Conservation (phyloP, 371 early-diverging fungal species). For the Rhizomucor pusillus region DNA sequence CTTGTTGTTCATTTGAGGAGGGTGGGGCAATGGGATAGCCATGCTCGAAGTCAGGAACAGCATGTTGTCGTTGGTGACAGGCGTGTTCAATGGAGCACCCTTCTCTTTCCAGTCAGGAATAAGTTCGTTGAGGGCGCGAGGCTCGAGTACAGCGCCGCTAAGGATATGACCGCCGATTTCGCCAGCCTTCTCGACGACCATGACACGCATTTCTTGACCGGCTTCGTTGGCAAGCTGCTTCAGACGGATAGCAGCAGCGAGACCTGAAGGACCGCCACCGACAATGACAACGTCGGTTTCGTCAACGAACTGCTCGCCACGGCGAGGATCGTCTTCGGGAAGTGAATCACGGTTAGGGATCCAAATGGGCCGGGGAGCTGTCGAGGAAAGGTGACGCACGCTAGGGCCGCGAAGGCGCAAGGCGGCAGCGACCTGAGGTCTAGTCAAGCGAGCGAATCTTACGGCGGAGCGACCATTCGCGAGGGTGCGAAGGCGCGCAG, state of each 20-base stretch:
- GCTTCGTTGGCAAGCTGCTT: conserved; percentile 87
- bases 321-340: conserved; percentile 45
- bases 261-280: conserved; percentile 95
- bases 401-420: conserved; percentile 6
- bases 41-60: conserved; percentile 74
- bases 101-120: conserved; percentile 97
- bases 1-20: conserved; percentile 94
- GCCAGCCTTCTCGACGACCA: conserved; percentile 93
- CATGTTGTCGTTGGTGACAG: conserved; percentile 87
- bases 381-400: conserved; percentile 26
- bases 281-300: conserved; percentile 97
- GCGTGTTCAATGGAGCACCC: conserved; percentile 90
- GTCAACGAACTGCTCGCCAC: conserved; percentile 65
- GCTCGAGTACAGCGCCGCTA: conserved; percentile 95
- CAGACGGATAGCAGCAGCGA: conserved; percentile 92
- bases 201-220: conserved; percentile 86
- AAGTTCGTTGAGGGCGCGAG: conserved; percentile 90
- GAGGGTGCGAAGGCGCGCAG: too few species aligned
- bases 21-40: conserved; percentile 93
- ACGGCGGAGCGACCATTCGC: too few species aligned
- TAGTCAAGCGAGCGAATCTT: too few species aligned
- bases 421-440: too few species aligned
- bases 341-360: conserved; percentile 31
- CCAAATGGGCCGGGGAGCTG: conserved; percentile 29
- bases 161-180: conserved; percentile 96